Evolutionary conservation across 2,329 filamentous ascomycete species (phyloP).

Genomic region (Colletotrichum karsti): DNA sequence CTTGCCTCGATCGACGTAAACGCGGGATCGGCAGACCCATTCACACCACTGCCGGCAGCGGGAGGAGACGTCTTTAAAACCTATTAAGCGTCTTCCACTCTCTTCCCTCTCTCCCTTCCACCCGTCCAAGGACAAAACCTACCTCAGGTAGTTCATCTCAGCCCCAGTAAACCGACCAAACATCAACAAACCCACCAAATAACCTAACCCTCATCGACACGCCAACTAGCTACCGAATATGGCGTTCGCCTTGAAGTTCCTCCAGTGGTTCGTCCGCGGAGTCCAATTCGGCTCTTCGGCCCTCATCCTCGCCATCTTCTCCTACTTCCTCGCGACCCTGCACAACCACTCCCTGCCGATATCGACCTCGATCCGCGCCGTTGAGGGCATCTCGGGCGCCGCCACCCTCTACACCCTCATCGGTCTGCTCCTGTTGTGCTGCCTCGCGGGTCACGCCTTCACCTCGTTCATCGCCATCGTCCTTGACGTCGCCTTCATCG

Average conservation of each 20-base stretch:
- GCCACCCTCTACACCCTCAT: slow-evolving; percentile 79
- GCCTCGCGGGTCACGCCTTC: slow-evolving; percentile 77
- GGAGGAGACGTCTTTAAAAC: neutral
- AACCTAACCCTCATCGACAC: neutral
- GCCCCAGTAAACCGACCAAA: neutral
- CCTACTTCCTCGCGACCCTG: slow-evolving; percentile 84
- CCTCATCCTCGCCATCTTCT: slow-evolving; percentile 81
- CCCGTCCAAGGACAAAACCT: neutral
- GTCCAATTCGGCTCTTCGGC: slow-evolving; percentile 78
- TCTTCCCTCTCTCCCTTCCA: neutral
- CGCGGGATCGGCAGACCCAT: slow-evolving; percentile 18
- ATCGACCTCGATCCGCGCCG: slow-evolving; percentile 72
- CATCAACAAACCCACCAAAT: neutral
- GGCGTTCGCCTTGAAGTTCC: slow-evolving; percentile 65
- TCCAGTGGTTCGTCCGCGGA: slow-evolving; percentile 76
- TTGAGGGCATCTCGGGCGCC: slow-evolving; percentile 80
- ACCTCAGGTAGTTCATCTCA: no score
- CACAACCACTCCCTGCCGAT: slow-evolving; percentile 71
- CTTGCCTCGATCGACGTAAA: slow-evolving; percentile 26
- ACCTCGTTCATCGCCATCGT: slow-evolving; percentile 78
- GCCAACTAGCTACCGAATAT: neutral
- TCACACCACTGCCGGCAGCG: slow-evolving; percentile 3
- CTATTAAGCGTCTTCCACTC: slow-evolving; percentile 11
- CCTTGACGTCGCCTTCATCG: slow-evolving; percentile 80
- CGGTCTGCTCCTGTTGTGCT: slow-evolving; percentile 80